A percentile compares a stretch with the other conserved stretches of the same genome.
These are phyloP conservation scores for Globisporangium irregulare DNA, from an alignment of 352 stramenopile genomes.

Conservation along the genomic window DNA sequence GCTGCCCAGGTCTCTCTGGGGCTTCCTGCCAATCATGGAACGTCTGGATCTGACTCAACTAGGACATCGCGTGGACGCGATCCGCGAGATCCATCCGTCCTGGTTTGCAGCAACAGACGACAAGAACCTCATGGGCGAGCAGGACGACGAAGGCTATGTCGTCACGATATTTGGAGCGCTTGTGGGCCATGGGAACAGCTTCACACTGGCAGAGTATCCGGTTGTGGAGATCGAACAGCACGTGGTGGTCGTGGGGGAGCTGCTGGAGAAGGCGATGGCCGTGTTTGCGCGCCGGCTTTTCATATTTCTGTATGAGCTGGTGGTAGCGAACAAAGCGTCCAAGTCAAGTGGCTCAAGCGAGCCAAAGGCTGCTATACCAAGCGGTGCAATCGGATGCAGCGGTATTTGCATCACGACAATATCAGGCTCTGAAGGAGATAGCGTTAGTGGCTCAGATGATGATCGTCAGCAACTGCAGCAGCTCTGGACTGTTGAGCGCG, in stretches of 20 bases:
- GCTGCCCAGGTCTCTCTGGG: constrained; percentile 27
- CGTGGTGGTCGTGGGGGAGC: constrained; percentile 31
- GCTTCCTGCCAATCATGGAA: constrained; percentile 19
- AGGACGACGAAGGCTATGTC: constrained; percentile 26
- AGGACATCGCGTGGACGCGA: background rate
- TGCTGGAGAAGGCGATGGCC: constrained; percentile 44
- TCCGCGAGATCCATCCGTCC: background rate
- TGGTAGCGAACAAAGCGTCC: background rate
- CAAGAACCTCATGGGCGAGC: background rate
- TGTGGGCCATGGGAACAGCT: constrained; percentile 21
- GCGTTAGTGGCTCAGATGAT: background rate
- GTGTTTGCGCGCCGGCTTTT: constrained; percentile 50
- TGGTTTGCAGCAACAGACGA: constrained; percentile 13
- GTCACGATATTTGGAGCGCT: constrained; percentile 23
- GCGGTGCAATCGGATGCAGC: constrained; percentile 8
- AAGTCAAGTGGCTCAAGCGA: background rate
- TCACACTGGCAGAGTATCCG: constrained; percentile 6
- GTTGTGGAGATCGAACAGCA: constrained; percentile 33
- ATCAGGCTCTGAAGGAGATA: background rate
- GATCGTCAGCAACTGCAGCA: background rate
- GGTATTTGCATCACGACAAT: constrained; percentile 19
- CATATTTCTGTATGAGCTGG: constrained; percentile 34
- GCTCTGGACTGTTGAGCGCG: constrained; percentile 25
- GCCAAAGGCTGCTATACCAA: background rate
- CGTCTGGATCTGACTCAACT: background rate